Conservation (phyloP, 2,329 filamentous ascomycete genomes). For the Pseudogymnoascus sp. region DNA sequence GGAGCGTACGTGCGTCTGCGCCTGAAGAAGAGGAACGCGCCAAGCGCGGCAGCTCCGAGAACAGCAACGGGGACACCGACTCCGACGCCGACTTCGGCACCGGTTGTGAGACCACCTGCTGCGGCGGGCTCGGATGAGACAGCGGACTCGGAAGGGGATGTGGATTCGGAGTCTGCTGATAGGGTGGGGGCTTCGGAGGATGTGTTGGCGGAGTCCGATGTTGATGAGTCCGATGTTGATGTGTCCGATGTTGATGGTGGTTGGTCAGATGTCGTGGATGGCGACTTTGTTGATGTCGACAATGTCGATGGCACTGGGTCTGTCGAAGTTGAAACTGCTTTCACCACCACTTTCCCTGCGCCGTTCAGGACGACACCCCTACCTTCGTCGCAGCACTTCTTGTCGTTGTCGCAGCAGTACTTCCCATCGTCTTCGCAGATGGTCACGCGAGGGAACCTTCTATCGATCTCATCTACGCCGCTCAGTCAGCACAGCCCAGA, state of each 20-base stretch:
- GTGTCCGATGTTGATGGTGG: neutral
- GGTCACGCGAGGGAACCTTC: slow-evolving; percentile 7
- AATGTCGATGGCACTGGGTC: neutral
- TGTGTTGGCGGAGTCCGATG: neutral
- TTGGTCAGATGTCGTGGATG: too few species aligned
- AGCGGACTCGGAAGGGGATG: neutral
- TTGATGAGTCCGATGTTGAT: neutral
- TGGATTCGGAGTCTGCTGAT: neutral
- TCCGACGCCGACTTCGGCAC: neutral
- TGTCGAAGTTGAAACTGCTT: neutral
- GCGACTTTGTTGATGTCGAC: neutral
- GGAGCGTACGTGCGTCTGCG: neutral
- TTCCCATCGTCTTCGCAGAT: slow-evolving; percentile 8
- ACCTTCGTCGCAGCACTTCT: neutral
- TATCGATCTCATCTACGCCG: slow-evolving; percentile 4
- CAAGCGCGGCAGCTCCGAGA: neutral
- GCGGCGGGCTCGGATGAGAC: neutral
- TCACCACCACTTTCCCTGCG: neutral
- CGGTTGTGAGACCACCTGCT: neutral
- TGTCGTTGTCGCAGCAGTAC: slow-evolving; percentile 10
- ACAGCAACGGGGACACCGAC: neutral
- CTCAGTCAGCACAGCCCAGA: neutral
- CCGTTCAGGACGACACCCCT: neutral
- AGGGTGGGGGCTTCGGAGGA: neutral
- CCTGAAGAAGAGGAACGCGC: neutral